A percentile compares a stretch with the other conserved stretches of the same genome.
Conservation (phyloP, 2,329 filamentous ascomycete species). For the Penicillium sp. region DNA sequence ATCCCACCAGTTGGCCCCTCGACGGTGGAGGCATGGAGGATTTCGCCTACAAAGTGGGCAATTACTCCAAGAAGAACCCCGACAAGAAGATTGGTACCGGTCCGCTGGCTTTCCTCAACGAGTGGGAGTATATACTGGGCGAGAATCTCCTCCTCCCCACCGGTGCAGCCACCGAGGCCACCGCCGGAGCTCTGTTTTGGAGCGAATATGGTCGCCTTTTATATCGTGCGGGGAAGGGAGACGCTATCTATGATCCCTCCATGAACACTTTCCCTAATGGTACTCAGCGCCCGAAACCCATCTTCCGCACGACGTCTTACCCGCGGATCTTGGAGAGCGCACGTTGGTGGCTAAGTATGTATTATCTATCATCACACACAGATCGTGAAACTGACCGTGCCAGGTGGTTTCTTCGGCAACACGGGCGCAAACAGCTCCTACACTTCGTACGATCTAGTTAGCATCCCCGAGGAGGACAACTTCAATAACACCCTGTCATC, state of each 20-base stretch:
- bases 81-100: slow-evolving; percentile 45
- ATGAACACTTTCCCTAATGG: slow-evolving; percentile 47
- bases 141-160: slow-evolving; percentile 52
- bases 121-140: slow-evolving; percentile 54
- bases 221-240: slow-evolving; percentile 53
- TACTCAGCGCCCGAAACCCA: slow-evolving; percentile 53
- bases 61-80: slow-evolving; percentile 47
- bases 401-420: slow-evolving; percentile 37
- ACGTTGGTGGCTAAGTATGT: slow-evolving; percentile 50
- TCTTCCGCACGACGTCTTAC: slow-evolving; percentile 59
- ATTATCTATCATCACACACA: background rate
- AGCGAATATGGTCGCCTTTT: slow-evolving; percentile 59
- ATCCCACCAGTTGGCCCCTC: slow-evolving; percentile 50
- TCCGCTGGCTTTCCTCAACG: slow-evolving; percentile 57
- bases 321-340: slow-evolving; percentile 58
- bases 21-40: slow-evolving; percentile 55
- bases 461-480: slow-evolving; percentile 55
- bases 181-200: slow-evolving; percentile 57
- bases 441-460: slow-evolving; percentile 45
- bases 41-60: slow-evolving; percentile 55
- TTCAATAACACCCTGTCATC: slow-evolving; percentile 59
- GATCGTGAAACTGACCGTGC: background rate
- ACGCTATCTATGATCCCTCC: slow-evolving; percentile 52
- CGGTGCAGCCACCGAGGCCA: slow-evolving; percentile 56
- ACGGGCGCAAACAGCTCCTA: slow-evolving; percentile 28